phyloP scores from a whole-genome alignment of 371 early-diverging fungal genomes.

The Funneliformis caledonium region DNA sequence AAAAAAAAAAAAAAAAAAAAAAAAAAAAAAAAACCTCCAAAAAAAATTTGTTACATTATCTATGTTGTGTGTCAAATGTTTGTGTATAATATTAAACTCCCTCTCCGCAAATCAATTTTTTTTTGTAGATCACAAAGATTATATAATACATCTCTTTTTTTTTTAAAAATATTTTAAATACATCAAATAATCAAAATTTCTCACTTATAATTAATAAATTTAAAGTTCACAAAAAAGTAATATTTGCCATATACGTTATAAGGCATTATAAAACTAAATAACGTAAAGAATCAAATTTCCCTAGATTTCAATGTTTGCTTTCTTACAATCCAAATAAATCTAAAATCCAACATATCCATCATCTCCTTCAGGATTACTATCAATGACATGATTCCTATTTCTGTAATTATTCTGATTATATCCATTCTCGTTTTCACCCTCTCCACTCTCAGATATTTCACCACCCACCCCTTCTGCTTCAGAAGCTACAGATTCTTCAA shows the following conservation, averaged over 20 bases:
- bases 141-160: too few species aligned
- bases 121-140: too few species aligned
- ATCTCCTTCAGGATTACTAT: neutral
- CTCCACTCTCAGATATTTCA: constrained; percentile 13
- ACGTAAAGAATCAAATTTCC: neutral
- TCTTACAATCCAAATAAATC: neutral
- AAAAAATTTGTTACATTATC: too few species aligned
- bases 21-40: too few species aligned
- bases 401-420: neutral
- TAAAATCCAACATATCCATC: constrained; percentile 1
- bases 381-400: neutral
- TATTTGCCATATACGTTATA: neutral
- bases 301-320: neutral
- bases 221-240: too few species aligned
- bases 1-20: too few species aligned
- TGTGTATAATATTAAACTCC: too few species aligned
- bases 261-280: neutral
- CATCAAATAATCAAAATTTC: too few species aligned
- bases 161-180: too few species aligned
- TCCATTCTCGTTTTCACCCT: constrained; percentile 1
- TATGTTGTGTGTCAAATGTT: too few species aligned
- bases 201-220: too few species aligned
- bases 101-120: too few species aligned
- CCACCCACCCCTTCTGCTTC: constrained; percentile 25
- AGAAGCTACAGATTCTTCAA: constrained; percentile 9